A percentile compares a stretch with the other conserved stretches of the same genome.
Evolutionary conservation across 169 alveolate genomes (phyloP).

Genomic region (Eimeria brunetti): DNA sequence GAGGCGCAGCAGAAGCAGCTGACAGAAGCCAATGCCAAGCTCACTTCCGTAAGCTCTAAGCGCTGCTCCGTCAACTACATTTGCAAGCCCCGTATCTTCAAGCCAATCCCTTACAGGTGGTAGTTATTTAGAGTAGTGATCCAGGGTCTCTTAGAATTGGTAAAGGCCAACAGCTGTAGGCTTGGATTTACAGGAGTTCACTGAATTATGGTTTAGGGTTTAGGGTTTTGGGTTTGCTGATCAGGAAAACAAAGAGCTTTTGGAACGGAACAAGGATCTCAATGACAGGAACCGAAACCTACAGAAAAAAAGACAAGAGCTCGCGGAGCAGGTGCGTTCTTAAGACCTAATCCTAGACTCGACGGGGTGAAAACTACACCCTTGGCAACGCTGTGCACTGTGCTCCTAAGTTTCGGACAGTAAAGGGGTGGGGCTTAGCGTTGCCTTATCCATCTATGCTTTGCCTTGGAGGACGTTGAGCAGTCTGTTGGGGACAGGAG

Average conservation of each 20-base stretch:
- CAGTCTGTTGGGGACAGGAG: background rate
- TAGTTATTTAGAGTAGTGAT: background rate
- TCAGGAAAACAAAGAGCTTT: constrained; percentile 57
- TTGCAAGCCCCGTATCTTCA: background rate
- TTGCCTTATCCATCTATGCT: background rate
- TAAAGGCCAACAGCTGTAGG: background rate
- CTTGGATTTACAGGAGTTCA: background rate
- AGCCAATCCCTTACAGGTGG: background rate
- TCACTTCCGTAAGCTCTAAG: background rate
- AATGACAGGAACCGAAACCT: constrained; percentile 39
- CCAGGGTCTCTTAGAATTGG: background rate
- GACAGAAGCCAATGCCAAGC: constrained; percentile 39
- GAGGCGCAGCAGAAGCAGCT: constrained; percentile 41
- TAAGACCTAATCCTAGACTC: background rate
- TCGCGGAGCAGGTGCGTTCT: constrained; percentile 41
- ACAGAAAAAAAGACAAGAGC: constrained; percentile 39
- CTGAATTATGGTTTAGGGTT: background rate
- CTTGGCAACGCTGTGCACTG: background rate
- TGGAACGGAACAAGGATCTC: constrained; percentile 17
- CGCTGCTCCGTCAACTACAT: background rate
- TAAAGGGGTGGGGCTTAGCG: background rate
- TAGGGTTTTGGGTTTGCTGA: background rate
- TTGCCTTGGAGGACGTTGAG: background rate
- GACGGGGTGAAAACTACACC: background rate
- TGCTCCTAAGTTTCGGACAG: background rate